These are phyloP conservation scores for Aspergillus pseudotamarii DNA, from an alignment of 2,329 filamentous ascomycete genomes.

Conservation along the genomic window DNA sequence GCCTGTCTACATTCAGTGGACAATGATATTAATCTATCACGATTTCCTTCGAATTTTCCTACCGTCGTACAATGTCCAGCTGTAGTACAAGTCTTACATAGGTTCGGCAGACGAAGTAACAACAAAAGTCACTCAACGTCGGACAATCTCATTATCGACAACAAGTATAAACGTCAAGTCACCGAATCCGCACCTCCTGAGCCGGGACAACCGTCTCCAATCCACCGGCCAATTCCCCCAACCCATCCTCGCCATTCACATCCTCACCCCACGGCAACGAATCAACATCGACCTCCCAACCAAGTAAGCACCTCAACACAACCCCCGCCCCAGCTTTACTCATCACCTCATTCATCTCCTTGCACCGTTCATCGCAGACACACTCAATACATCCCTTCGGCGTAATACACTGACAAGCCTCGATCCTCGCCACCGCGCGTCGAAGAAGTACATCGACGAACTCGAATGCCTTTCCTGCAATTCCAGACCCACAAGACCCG, in stretches of 20 bases:
- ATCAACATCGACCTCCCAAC: conserved; percentile 78
- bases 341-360: conserved; percentile 87
- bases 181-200: not conserved
- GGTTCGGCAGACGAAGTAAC: not conserved
- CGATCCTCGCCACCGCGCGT: conserved; percentile 76
- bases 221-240: conserved; percentile 65
- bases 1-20: not conserved
- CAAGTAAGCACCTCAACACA: conserved; percentile 74
- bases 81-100: not conserved
- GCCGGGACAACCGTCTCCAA: conserved; percentile 83
- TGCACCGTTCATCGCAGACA: conserved; percentile 81
- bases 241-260: conserved; percentile 74
- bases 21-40: not conserved
- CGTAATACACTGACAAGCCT: conserved; percentile 69
- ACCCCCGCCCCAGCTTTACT: conserved; percentile 86
- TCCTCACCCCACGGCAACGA: conserved; percentile 84
- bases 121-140: not conserved
- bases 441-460: conserved; percentile 78
- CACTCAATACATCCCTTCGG: conserved; percentile 83
- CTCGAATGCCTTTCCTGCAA: conserved; percentile 91
- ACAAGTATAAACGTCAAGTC: not conserved
- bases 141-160: not conserved
- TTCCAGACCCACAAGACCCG: conserved; percentile 78
- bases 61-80: not conserved
- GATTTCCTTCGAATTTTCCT: not conserved